Percentiles rank a stretch among this genome's conserved stretches.
phyloP scores from a whole-genome alignment of 139 green algal genomes.

The Coelastrella sp. region DNA sequence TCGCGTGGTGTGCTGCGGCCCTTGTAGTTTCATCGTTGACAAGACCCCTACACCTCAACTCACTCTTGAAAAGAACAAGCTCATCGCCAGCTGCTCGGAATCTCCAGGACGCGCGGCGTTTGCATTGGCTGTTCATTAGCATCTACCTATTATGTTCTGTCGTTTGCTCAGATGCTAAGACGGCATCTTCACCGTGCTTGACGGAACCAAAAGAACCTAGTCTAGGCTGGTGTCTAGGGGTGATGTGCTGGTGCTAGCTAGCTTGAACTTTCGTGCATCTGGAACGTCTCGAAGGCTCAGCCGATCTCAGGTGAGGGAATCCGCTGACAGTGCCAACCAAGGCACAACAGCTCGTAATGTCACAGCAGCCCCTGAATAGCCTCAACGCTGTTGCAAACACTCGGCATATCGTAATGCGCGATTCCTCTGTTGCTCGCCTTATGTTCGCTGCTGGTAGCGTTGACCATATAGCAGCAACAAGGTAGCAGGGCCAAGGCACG shows the following conservation, averaged over 20 bases:
- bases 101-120: background rate
- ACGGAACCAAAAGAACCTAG: background rate
- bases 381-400: too few relatives aligned
- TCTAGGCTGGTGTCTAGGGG: background rate
- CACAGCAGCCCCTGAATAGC: background rate
- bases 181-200: background rate
- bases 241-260: background rate
- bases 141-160: background rate
- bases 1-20: too few relatives aligned
- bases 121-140: background rate
- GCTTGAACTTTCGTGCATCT: background rate
- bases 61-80: background rate
- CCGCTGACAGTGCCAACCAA: background rate
- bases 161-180: background rate
- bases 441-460: too few relatives aligned
- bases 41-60: background rate
- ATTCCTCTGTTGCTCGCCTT: too few relatives aligned
- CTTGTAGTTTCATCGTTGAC: too few relatives aligned
- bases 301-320: background rate
- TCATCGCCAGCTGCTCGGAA: background rate
- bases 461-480: background rate
- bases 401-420: too few relatives aligned
- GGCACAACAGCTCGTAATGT: constrained; percentile 9
- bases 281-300: background rate
- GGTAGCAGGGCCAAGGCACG: background rate